These are phyloP conservation scores for Capsicum rhomboideum DNA, from an alignment of 257 asterid species.

Conservation along the genomic window DNA sequence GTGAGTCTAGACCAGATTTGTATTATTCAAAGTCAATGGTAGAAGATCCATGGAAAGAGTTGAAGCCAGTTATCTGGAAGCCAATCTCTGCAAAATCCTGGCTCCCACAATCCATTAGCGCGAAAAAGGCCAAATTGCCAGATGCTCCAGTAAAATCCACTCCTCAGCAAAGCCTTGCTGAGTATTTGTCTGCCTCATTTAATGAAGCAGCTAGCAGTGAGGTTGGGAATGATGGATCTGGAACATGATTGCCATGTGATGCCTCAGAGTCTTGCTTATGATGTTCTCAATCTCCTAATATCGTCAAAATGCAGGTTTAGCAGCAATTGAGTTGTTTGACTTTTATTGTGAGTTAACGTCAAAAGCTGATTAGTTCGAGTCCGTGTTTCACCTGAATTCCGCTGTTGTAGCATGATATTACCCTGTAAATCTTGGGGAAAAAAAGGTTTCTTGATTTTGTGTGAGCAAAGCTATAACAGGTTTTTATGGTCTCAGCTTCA, in stretches of 20 bases:
- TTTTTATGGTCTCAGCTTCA: neutral
- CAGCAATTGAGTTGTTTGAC: neutral
- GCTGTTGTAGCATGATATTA: neutral
- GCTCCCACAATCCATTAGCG: constrained; percentile 41
- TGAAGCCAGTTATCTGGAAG: constrained; percentile 57
- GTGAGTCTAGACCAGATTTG: neutral
- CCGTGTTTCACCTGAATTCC: neutral
- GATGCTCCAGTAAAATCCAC: constrained; percentile 20
- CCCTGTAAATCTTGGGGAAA: neutral
- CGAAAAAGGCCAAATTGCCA: constrained; percentile 51
- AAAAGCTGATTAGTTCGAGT: neutral
- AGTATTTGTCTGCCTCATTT: constrained; percentile 65
- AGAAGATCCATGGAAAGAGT: constrained; percentile 70
- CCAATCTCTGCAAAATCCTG: constrained; percentile 23
- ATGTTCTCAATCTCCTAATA: neutral
- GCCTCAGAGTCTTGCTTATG: neutral
- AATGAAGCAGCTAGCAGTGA: constrained; percentile 25
- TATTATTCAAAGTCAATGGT: constrained; percentile 66
- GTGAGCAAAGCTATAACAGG: neutral
- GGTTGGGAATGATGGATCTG: constrained; percentile 15
- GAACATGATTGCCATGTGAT: constrained; percentile 9
- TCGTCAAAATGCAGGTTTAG: neutral
- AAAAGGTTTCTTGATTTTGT: neutral
- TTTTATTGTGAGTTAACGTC: neutral
- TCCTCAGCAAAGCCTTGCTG: constrained; percentile 66